These are phyloP conservation scores for Vicia villosa DNA, from an alignment of 306 rosid genomes.

Conservation along the genomic window DNA sequence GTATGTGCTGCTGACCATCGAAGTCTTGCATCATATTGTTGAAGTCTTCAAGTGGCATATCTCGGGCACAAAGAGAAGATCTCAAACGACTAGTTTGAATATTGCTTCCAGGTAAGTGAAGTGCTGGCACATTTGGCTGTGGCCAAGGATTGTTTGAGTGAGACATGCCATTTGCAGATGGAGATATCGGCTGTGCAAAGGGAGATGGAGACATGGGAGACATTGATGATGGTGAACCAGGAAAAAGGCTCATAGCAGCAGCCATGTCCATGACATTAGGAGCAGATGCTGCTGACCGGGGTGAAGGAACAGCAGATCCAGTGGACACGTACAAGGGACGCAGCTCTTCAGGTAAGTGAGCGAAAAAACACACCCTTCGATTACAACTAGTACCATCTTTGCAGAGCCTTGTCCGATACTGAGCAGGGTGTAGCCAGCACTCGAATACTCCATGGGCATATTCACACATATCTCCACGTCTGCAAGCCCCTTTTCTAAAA, in stretches of 20 bases:
- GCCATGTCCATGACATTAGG: conserved; percentile 96
- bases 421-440: conserved; percentile 97
- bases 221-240: conserved; percentile 80
- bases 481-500: conserved; percentile 84
- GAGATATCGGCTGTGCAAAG: conserved; percentile 77
- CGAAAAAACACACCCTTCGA: conserved; percentile 83
- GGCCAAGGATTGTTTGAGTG: conserved; percentile 67
- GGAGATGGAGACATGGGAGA: conserved; percentile 78
- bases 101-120: conserved; percentile 82
- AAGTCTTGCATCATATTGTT: conserved; percentile 56
- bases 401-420: conserved; percentile 87
- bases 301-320: conserved; percentile 87
- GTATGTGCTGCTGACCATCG: conserved; percentile 65
- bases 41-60: conserved; percentile 59
- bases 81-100: conserved; percentile 86
- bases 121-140: conserved; percentile 84
- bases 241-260: conserved; percentile 78
- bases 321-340: conserved; percentile 84
- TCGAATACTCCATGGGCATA: conserved; percentile 97
- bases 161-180: conserved; percentile 62
- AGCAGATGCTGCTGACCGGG: conserved; percentile 63
- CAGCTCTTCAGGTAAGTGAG: conserved; percentile 75
- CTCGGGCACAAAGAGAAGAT: conserved; percentile 83
- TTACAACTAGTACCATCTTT: conserved; percentile 84
- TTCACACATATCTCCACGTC: conserved; percentile 93